These are phyloP conservation scores for Globisporangium viniferum DNA, from an alignment of 352 stramenopile genomes.

Conservation along the genomic window DNA sequence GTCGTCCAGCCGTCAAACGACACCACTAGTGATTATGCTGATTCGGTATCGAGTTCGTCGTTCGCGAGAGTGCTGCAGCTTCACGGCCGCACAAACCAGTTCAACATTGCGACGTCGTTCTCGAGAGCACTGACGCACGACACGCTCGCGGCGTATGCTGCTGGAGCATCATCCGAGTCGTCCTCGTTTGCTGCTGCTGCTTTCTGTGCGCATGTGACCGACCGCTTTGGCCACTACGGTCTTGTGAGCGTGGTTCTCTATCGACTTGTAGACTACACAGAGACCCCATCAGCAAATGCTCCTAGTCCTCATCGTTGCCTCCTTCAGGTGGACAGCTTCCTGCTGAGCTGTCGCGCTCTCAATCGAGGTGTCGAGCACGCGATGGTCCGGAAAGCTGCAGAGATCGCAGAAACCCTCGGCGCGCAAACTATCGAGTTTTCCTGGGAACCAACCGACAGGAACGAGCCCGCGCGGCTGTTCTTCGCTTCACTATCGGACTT, in stretches of 20 bases:
- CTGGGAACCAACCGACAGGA: constrained; percentile 68
- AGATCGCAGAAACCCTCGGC: constrained; percentile 21
- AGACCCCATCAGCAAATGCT: neutral
- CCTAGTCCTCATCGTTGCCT: neutral
- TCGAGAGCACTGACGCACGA: constrained; percentile 36
- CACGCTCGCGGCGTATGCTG: constrained; percentile 28
- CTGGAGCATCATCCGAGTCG: neutral
- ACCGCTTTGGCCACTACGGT: constrained; percentile 75
- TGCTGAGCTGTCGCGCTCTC: constrained; percentile 68
- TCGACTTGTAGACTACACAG: constrained; percentile 10
- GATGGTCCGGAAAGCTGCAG: constrained; percentile 49
- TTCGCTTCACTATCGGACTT: constrained; percentile 34
- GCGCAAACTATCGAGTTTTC: constrained; percentile 26
- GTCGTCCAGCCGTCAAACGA: constrained; percentile 11
- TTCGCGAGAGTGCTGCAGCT: constrained; percentile 56
- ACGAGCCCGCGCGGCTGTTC: constrained; percentile 54
- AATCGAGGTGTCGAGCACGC: constrained; percentile 73
- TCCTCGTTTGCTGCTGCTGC: constrained; percentile 11
- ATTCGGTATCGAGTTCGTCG: neutral
- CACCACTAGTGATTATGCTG: neutral
- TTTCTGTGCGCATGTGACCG: constrained; percentile 58
- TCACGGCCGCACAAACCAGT: constrained; percentile 72
- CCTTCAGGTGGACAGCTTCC: constrained; percentile 49
- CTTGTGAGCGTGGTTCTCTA: constrained; percentile 52
- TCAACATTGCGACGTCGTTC: constrained; percentile 60